Evolutionary conservation across 352 stramenopile species (phyloP), one percentile per base, ranked within the genome.

Genomic region (Globisporangium abappressorium): DNA sequence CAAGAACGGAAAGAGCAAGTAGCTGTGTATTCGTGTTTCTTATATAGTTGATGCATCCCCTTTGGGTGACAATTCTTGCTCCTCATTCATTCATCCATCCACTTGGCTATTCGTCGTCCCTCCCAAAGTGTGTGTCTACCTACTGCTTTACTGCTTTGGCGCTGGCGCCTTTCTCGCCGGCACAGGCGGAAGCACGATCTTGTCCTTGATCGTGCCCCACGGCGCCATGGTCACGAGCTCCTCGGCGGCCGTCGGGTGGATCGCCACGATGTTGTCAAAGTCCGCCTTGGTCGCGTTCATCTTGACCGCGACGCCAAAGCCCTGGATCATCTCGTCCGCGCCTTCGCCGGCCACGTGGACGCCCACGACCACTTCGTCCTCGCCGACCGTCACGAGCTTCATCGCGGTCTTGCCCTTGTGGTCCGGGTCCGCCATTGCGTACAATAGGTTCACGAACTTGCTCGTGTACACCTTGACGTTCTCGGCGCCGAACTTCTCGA

Each of bases 241-340:
- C 80, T 99, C 97, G 33, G 90, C 74, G n/a, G 91, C 89, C n/a
- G 96, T 99, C 24, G 97, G 97, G 81, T 99, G 97, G 70, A 99
- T 98, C 30, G 92, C 97, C 62, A 99, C 90, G 57, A 90, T 93
- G 58, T 89, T 86, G 77, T 99, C 94, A 70, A 99, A 98, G 81
- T 99, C 96, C n/a, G 90, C 84, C 74, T 98, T 98, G 57, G 96
- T 99, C 26, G 93, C 94, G 71, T 96, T 96, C 92, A 98, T 98
- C 79, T 99, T 99, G 71, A 99, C 90, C 4, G 97, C 97, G 4
- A 99, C 94, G 38, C 86, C 97, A 73, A 99, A 99, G 67, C 97
- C 97, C 81, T 99, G 97, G 58, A 99, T 87, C 89, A 99, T 98
- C 83, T 99, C 97, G 78, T 99, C 97, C 3, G 89, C 91, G 55